Conservation (phyloP, 2,329 filamentous ascomycete species). For the Chrysoporthe cubensis region DNA sequence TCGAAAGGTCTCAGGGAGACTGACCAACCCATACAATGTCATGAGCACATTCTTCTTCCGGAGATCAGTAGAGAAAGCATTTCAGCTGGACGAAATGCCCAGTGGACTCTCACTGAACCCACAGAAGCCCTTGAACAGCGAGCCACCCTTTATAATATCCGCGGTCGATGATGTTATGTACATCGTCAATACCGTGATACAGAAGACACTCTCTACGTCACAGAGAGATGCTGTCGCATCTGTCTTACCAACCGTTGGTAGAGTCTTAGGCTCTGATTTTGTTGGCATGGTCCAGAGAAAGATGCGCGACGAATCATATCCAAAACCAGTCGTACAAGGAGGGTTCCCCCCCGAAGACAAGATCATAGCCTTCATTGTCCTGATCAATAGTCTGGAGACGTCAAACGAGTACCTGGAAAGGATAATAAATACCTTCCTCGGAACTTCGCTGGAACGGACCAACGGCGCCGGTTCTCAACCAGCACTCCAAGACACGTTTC, state of each 20-base stretch:
- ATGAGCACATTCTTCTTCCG: constrained; percentile 98
- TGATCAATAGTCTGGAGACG: constrained; percentile 95
- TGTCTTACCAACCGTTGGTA: constrained; percentile 76
- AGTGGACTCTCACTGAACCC: constrained; percentile 76
- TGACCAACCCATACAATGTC: constrained; percentile 81
- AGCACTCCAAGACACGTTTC: constrained; percentile 69
- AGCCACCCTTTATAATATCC: constrained; percentile 88
- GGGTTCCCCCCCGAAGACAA: constrained; percentile 85
- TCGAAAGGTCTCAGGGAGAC: constrained; percentile 74
- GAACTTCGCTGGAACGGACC: constrained; percentile 42
- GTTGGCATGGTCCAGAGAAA: constrained; percentile 96
- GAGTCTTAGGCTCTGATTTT: constrained; percentile 86
- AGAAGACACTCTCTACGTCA: constrained; percentile 83
- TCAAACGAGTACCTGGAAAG: constrained; percentile 88
- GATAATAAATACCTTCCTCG: constrained; percentile 74
- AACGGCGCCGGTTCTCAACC: constrained; percentile 44
- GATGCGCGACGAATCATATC: constrained; percentile 96
- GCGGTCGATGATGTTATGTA: constrained; percentile 99
- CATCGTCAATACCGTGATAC: constrained; percentile 90
- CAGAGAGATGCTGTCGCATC: constrained; percentile 78
- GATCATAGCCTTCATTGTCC: constrained; percentile 85
- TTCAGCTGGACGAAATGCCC: constrained; percentile 91
- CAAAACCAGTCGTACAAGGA: constrained; percentile 76
- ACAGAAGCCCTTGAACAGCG: constrained; percentile 71
- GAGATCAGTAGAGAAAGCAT: constrained; percentile 94